phyloP scores from a whole-genome alignment of 495 filamentous ascomycete species.

The Filosporella fistucella region DNA sequence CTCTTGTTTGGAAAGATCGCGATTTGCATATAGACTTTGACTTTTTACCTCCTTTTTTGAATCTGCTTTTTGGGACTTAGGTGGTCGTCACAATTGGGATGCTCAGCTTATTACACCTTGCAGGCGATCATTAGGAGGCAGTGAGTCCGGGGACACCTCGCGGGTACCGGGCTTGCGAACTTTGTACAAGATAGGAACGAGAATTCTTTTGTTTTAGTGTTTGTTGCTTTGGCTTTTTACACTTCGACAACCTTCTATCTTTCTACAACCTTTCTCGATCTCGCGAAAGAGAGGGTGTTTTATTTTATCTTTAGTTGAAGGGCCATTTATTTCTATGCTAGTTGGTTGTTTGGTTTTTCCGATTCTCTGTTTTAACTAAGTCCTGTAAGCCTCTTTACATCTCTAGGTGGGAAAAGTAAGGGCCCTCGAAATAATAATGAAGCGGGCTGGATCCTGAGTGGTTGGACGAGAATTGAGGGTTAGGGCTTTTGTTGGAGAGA shows the following conservation, averaged over 20 bases:
- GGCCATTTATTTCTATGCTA: no score
- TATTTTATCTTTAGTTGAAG: constrained; percentile 5
- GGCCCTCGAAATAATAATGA: constrained; percentile 12
- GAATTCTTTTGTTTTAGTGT: not conserved
- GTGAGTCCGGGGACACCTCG: constrained; percentile 7
- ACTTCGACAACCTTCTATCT: no score
- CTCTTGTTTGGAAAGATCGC: no score
- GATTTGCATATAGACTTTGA: constrained; percentile 26
- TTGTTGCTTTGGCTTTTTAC: no score
- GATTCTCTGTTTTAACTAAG: constrained; percentile 1
- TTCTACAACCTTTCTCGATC: no score
- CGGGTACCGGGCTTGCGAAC: constrained; percentile 12
- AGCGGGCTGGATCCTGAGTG: constrained; percentile 17
- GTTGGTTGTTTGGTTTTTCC: constrained; percentile 2
- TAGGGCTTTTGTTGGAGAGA: constrained; percentile 1
- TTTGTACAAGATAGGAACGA: constrained; percentile 19
- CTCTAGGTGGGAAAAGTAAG: not conserved
- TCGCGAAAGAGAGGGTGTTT: no score
- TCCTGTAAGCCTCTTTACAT: constrained; percentile 1
- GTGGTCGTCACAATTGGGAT: no score
- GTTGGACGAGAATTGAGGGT: not conserved
- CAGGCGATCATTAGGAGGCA: no score
- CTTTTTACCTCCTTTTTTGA: constrained; percentile 17
- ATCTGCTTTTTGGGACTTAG: no score
- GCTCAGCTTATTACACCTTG: no score